Percentiles rank a stretch among this genome's conserved stretches.
Evolutionary conservation across 2,329 filamentous ascomycete genomes (phyloP).

Genomic region (Alternaria triticina): DNA sequence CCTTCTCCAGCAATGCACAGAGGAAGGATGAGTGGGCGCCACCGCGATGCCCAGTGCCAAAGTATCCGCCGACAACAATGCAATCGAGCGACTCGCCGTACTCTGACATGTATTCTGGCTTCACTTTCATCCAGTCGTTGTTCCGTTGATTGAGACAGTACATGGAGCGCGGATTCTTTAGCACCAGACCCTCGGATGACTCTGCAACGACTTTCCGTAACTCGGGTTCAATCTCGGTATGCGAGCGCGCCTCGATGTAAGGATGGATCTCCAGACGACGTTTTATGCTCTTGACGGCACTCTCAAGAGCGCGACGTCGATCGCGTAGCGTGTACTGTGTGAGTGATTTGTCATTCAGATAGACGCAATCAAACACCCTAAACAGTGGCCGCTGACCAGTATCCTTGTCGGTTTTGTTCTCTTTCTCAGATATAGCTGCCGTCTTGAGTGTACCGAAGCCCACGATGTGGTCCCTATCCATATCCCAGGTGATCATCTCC

Average conservation of each 20-base stretch:
- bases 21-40: conserved; percentile 84
- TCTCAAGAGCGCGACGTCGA: conserved; percentile 75
- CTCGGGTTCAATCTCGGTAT: conserved; percentile 77
- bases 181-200: conserved; percentile 85
- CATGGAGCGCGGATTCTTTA: conserved; percentile 89
- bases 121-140: conserved; percentile 98
- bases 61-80: conserved; percentile 89
- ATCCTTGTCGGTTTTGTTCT: conserved; percentile 65
- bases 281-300: conserved; percentile 71
- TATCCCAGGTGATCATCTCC: conserved; percentile 99
- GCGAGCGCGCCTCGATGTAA: conserved; percentile 69
- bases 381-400: conserved; percentile 77
- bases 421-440: conserved; percentile 79
- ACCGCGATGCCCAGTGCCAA: conserved; percentile 83
- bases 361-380: conserved; percentile 88
- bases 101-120: conserved; percentile 97
- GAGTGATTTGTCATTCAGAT: conserved; percentile 80
- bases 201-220: conserved; percentile 85
- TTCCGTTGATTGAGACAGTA: conserved; percentile 90
- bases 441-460: conserved; percentile 94
- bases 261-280: conserved; percentile 84
- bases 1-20: conserved; percentile 81
- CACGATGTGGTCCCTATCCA: conserved; percentile 80
- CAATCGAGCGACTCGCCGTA: conserved; percentile 94
- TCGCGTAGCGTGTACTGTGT: conserved; percentile 85